phyloP scores from a whole-genome alignment of 441 rosid genomes.

The Viola pubescens region DNA sequence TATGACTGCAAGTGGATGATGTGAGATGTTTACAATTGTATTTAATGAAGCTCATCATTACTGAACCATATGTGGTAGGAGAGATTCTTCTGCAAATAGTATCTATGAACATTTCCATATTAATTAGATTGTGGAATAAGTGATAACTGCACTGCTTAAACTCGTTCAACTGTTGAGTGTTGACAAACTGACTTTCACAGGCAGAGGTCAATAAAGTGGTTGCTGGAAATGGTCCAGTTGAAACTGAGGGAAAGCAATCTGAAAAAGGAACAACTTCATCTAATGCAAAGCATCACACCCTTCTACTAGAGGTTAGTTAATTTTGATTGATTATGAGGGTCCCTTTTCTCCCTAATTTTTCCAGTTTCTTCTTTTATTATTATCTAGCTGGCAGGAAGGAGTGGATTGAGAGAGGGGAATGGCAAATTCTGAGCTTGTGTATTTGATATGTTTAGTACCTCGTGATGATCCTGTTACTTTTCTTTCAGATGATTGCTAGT shows the following conservation, averaged over 20 bases:
- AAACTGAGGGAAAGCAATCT: constrained; percentile 33
- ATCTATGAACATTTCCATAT: no score
- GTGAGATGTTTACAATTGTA: background rate
- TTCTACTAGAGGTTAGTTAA: constrained; percentile 58
- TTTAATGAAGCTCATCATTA: no score
- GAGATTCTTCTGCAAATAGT: no score
- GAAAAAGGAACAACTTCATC: constrained; percentile 11
- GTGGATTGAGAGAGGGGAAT: background rate
- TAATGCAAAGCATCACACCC: constrained; percentile 57
- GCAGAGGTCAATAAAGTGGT: constrained; percentile 60
- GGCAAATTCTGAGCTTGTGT: background rate
- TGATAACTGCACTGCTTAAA: no score
- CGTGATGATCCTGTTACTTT: constrained; percentile 9
- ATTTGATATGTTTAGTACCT: background rate
- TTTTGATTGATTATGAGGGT: constrained; percentile 5
- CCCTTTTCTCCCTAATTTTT: background rate
- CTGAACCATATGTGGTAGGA: no score
- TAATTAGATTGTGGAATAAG: no score
- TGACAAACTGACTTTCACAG: constrained; percentile 31
- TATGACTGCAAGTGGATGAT: background rate
- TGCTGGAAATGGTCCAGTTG: constrained; percentile 35
- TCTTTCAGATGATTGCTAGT: constrained; percentile 54
- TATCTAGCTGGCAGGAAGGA: no score
- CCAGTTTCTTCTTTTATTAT: no score
- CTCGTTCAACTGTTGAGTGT: background rate